Evolutionary conservation across 805 yeast species (phyloP), one percentile per base, ranked within the genome.

Genomic region (Candida nitratophila): DNA sequence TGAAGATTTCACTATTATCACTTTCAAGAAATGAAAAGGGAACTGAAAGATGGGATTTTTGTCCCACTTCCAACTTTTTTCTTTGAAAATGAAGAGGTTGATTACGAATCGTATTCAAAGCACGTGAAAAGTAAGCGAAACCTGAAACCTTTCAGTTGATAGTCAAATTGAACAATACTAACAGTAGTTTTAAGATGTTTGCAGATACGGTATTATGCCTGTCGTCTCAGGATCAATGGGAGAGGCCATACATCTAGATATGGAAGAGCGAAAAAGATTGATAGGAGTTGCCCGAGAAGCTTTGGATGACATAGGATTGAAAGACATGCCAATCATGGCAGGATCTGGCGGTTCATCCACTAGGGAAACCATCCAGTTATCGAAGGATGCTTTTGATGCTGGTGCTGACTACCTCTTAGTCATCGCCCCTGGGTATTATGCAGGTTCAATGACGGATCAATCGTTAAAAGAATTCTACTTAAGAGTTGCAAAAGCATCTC

Each of bases 151-250:
- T n/a, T n/a, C n/a, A n/a, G n/a, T n/a, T n/a, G n/a, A n/a, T n/a
- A n/a, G n/a, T n/a, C n/a, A n/a, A n/a, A n/a, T n/a, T n/a, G n/a
- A n/a, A n/a, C n/a, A n/a, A n/a, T 17, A 34, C 22, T 34, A 34
- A 17, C 24, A 34, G 11, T 9, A 4, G 3, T 4, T 5, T 10
- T 17, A 3, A 34, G 37, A 34, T 34, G 24, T 34, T 19, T 50
- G 60, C 36, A 45, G 44, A 6, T 50, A 48, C 29, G 70, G 70
- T 8, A 59, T 68, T 26, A 50, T 51, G 20, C 48, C 66, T 22
- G 68, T 66, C 14, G 57, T 65, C 11, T 52, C 68, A 10, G 72
- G 72, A 1, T 65, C 70, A 5, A 65, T 66, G 61, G 72, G 72
- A 11, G 72, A 68, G 48, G 60, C 67, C 17, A 50, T 57, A 15